phyloP scores from a whole-genome alignment of 345 rosid genomes.

The Passiflora organensis region DNA sequence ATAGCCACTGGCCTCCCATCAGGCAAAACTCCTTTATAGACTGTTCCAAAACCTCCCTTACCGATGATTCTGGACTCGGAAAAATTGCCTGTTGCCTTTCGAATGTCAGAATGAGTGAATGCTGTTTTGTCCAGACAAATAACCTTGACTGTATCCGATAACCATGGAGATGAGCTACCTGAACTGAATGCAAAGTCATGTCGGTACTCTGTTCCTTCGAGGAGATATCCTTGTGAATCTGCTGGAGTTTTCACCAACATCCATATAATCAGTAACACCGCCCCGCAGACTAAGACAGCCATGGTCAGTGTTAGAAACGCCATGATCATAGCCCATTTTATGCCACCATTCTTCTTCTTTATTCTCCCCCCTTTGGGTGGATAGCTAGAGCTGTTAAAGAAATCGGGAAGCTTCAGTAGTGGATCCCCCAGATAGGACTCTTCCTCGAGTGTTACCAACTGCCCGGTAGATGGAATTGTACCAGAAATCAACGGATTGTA shows the following conservation, averaged over 20 bases:
- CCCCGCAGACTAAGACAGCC: conserved; percentile 38
- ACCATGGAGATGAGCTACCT: conserved; percentile 64
- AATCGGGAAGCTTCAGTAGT: conserved; percentile 42
- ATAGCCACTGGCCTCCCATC: conserved; percentile 88
- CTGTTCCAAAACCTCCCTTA: conserved; percentile 80
- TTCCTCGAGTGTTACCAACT: conserved; percentile 63
- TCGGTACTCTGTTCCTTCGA: conserved; percentile 42
- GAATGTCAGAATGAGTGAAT: conserved; percentile 72
- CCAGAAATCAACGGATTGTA: conserved; percentile 73
- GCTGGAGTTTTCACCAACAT: conserved; percentile 34
- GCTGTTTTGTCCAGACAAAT: conserved; percentile 71
- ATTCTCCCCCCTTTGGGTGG: background rate
- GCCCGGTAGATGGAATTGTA: conserved; percentile 64
- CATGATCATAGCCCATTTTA: conserved; percentile 28
- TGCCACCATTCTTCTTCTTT: conserved; percentile 15
- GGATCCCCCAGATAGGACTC: conserved; percentile 80
- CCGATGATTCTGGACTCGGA: conserved; percentile 71
- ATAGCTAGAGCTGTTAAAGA: conserved; percentile 30
- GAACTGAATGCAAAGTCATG: conserved; percentile 57
- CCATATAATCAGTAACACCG: conserved; percentile 37
- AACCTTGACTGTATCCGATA: conserved; percentile 64
- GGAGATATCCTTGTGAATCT: conserved; percentile 38
- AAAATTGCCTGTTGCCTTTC: conserved; percentile 79
- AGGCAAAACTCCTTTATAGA: too few relatives aligned
- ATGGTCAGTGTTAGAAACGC: conserved; percentile 36